Evolutionary conservation across 2,329 filamentous ascomycete genomes (phyloP).

Genomic region (Dactylonectria macrodidyma): DNA sequence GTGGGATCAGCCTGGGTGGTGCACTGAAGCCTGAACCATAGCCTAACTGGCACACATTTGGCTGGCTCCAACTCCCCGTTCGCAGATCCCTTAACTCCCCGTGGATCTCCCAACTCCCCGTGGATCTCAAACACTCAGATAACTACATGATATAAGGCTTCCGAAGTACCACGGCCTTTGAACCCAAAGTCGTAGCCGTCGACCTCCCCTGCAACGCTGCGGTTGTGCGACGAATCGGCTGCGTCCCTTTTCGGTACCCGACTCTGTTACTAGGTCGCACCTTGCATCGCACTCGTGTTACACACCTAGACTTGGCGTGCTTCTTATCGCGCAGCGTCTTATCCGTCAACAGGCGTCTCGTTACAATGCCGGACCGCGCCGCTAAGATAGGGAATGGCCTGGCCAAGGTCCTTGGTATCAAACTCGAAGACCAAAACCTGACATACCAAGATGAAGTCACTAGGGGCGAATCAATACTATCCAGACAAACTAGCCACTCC

Average conservation of each 20-base stretch:
- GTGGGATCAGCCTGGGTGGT: constrained; percentile 14
- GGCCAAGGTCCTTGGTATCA: constrained; percentile 87
- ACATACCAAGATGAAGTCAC: constrained; percentile 72
- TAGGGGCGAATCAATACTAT: constrained; percentile 85
- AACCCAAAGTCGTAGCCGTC: constrained; percentile 22
- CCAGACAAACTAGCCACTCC: constrained; percentile 78
- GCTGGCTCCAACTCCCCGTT: constrained; percentile 25
- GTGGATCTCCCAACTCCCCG: constrained; percentile 26
- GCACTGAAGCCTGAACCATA: constrained; percentile 10
- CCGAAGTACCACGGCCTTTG: not conserved
- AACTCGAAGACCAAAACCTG: constrained; percentile 72
- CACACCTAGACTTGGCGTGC: not conserved
- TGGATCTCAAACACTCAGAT: constrained; percentile 4
- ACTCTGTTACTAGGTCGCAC: not conserved
- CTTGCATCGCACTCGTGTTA: constrained; percentile 9
- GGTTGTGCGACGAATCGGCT: constrained; percentile 15
- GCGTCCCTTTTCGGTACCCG: not conserved
- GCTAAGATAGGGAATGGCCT: constrained; percentile 79
- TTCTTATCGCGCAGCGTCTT: constrained; percentile 3
- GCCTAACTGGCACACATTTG: constrained; percentile 3
- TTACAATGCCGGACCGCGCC: constrained; percentile 36
- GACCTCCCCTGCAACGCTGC: constrained; percentile 3
- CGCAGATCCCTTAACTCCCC: constrained; percentile 19
- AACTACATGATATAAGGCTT: constrained; percentile 1
- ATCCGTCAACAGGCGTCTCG: not conserved